Base-by-base conservation (phyloP, 108 stramenopile species). In the Mayamaea pseudoterrestris region DNA sequence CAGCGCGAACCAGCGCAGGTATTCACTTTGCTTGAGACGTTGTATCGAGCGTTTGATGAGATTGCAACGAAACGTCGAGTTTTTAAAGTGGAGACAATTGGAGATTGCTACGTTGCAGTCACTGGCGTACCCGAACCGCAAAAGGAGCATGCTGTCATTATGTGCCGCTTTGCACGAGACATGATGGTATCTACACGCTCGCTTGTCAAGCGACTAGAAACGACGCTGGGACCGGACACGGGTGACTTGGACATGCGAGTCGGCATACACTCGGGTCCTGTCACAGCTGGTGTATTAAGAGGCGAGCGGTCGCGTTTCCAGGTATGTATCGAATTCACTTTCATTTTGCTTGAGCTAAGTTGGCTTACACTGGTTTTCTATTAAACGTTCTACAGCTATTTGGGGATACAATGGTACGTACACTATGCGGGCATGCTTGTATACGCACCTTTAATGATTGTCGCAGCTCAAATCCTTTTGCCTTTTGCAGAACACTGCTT, bases 401-500 rank as follows among this genome's bases (percentile, higher is more conserved):
- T 39, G 37, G 37, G 4, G 37, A 39, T 20, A 39, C 37, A 3
- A 39, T 39, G 37, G 12, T 11, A 12, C 12, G 9, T 11, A 11
- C 12, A 12, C 9, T 34, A 9, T 12, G 12, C 9, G 32, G 9
- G 9, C 9, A 11, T 34, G 9, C 32, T 11, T 12, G 12, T 12
- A 34, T 11, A 9, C 32, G 12, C 12, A 34, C n/a, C n/a, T n/a
- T 34, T 30, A 63, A 21, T 40, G 68, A 27, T 74, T 70, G 26
- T 43, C 66, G 14, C 27, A 40, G 14, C 14, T 55, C 29, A 42
- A 28, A 2, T 26, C 27, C 39, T 56, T 66, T 9, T 66, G 74
- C n/a, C n/a, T n/a, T n/a, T n/a, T n/a, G n/a, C n/a, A n/a, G 39
- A 77, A 77, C 45, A 77, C 76, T 3, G 58, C 50, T 8, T 27